Base-by-base conservation (phyloP, 2,329 filamentous ascomycete species). In the Alternaria arborescens region DNA sequence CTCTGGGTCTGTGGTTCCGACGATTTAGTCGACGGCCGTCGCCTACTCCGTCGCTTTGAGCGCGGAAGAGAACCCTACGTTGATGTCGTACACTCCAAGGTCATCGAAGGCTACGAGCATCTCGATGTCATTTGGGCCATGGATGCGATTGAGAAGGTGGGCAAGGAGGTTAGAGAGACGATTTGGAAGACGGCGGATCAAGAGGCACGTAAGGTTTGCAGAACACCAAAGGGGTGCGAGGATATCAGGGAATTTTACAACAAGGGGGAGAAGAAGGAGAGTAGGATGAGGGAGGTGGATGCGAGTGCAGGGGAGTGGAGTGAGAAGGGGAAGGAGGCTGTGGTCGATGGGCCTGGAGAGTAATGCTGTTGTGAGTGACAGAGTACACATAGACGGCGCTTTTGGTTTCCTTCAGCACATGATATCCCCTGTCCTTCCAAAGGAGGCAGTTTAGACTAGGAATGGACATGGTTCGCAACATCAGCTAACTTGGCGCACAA, bases 111-210 rank as follows among this genome's bases (percentile, higher is more conserved):
- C 47, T 78, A 97, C 76, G 94, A 97, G 80, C 94, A 98, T 79
- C 84, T 98, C 5, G 94, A 97, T 79, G 92, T 97, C 2, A 88
- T 98, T 38, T 97, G 94, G 94, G 93, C 94, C 0, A 92, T 97
- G 84, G 93, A 97, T 73, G 88, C 89, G 0, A 87, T 93, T 16
- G 89, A 94, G 48, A 87, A 94, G 76, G 91, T 97, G 1, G 95
- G 94, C 5, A 84, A 82, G 58, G 94, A 97, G 79, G 82, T 97
- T 0, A 86, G 88, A 30, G 89, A 94, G 71, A 89, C 96, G 14
- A 78, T 97, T 12, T 97, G 94, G 94, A 89, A 89, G 77, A 97
- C 92, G 1, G 83, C 85, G 56, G 77, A 83, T 4, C 77, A 81
- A 20, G 80, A 82, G 82, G 88, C 80, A 36, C 87, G 87, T 53